A percentile compares a stretch with the other conserved stretches of the same genome.
Evolutionary conservation across 495 filamentous ascomycete species (phyloP).

Genomic region (Stereocaulon alpinum): DNA sequence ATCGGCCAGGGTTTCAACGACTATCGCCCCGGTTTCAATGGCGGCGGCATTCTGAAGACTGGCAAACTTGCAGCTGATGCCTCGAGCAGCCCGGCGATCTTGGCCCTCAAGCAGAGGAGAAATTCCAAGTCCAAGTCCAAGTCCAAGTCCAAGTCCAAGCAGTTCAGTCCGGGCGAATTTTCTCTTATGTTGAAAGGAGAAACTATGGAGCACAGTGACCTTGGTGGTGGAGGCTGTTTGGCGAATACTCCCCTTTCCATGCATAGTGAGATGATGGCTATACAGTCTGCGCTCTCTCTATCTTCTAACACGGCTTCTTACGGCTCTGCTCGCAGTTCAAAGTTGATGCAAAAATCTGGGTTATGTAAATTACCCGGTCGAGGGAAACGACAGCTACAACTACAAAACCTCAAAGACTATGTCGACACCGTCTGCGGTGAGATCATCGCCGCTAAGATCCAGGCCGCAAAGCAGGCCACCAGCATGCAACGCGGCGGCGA

Average conservation of each 20-base stretch:
- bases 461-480: conserved; percentile 12
- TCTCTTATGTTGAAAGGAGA: neutral
- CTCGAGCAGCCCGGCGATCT: conserved; percentile 22
- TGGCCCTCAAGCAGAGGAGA: conserved; percentile 29
- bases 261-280: conserved; percentile 49
- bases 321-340: conserved; percentile 24
- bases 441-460: conserved; percentile 12
- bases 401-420: conserved; percentile 36
- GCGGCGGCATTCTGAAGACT: conserved; percentile 37
- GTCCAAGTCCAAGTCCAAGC: conserved; percentile 19
- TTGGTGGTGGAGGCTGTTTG: conserved; percentile 3
- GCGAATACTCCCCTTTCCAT: conserved; percentile 37
- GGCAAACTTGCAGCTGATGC: conserved; percentile 26
- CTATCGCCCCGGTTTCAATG: conserved; percentile 37
- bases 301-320: conserved; percentile 33
- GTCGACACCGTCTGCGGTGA: conserved; percentile 32
- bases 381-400: conserved; percentile 35
- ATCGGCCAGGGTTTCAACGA: conserved; percentile 42
- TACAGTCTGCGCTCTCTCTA: conserved; percentile 39
- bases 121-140: conserved; percentile 20
- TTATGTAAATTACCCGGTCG: conserved; percentile 38
- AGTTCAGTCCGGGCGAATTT: neutral
- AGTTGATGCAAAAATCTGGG: conserved; percentile 33
- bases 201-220: neutral
- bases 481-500: conserved; percentile 23